Base-by-base conservation (phyloP, 2,329 filamentous ascomycete species). In the Diaporthe aspalathi region DNA sequence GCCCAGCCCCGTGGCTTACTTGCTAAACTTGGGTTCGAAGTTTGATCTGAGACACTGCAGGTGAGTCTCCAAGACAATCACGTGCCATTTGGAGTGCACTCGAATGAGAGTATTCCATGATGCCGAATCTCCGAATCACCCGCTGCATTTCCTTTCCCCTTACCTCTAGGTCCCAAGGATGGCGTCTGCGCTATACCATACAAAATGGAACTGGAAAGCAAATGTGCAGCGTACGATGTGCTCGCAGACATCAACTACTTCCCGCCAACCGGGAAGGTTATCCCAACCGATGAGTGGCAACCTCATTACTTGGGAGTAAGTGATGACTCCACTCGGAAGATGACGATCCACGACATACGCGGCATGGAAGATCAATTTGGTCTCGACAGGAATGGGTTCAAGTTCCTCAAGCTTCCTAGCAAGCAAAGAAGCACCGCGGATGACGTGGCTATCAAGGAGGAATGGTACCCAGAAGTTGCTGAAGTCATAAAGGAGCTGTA, bases 191-290 rank as follows among this genome's bases (percentile, higher is more conserved):
- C 1, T 27, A 11, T 65, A 11, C 1, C 2, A 38, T 38, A 9
- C 29, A 50, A 24, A 8, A 65, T 65, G 60, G 29, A 24, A 7
- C 8, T 24, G 14, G 27, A 50, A n/a, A n/a, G 60, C 14, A 38
- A 65, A 38, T 20, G 27, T 14, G 29, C 45, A 65, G 29, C 60
- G 4, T 27, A 65, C 14, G 52, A 71, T 60, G 52, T 67, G 35
- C 29, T 35, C 20, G 53, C 62, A 11, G 63, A 71, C 27, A 68
- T 71, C 45, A 68, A 71, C 53, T 70, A 70, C 20, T 62, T 71
- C 14, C 40, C 63, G 3, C 35, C 63, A 1, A 47, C 32, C 14
- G 63, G 43, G 5, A 52, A 68, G 11, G 35, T 68, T 9, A 71
- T 71, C 20, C 7, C 45, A 20, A 68, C 20, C 1, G 14, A 68